Base-by-base conservation (phyloP, 2,329 filamentous ascomycete species). In the Byssoonygena ceratinophila region DNA sequence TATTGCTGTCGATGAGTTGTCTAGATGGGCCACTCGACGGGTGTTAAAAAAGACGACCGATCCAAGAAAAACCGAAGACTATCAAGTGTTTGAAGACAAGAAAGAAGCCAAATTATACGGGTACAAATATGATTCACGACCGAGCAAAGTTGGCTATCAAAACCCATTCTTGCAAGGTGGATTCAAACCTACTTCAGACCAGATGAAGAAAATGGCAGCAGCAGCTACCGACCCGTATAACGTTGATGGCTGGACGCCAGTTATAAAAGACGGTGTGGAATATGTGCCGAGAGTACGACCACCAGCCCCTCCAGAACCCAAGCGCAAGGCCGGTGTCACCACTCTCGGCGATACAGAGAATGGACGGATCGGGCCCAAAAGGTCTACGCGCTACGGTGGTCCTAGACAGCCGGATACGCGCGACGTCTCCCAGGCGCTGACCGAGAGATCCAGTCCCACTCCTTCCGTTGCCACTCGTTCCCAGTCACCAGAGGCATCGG, bases 101-200 rank as follows among this genome's bases (percentile, higher is more conserved):
- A 81, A 81, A 58, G 79, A 82, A 65, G 74, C 79, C 1, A 74
- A 75, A 53, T 66, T 83, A 0, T 83, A 82, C 60, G 76, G 77
- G 52, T 82, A 81, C 62, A 72, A 71, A 31, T 78, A 78, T 61
- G 77, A 79, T 55, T 64, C 75, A 0, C 76, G 76, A 58, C 64
- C 66, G 32, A 58, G 61, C 32, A 68, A 70, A 50, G 63, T 67
- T 34, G 74, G 74, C n/a, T 68, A 66, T 50, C 79, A 81, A 57
- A 75, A 82, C 59, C 77, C 80, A 0, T 79, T 79, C 54, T 63
- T 69, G 1, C 79, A 82, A 58, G 71, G 70, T 43, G 70, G 71
- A 8, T 73, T 74, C 58, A 67, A 68, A 40, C 70, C 71, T 6
- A 74, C 69, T 18, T 59, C 70, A 3, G 64, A 68, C 11, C 70